Evolutionary conservation across 345 rosid species (phyloP).

Genomic region (Salix dunnii): DNA sequence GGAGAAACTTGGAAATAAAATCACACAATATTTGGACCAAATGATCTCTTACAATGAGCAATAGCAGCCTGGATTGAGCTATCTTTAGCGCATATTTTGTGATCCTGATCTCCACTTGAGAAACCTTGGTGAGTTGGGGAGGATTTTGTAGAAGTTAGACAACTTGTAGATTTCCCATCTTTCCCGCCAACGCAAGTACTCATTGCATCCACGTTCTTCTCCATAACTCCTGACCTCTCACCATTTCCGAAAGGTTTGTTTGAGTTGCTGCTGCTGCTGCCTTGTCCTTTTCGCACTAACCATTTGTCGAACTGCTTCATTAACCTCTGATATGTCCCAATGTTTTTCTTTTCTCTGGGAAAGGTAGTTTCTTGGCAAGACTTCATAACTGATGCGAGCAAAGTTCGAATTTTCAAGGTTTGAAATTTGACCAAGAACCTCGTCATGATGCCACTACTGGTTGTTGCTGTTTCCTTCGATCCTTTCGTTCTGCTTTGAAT

Average conservation of each 20-base stretch:
- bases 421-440: slow-evolving; percentile 32
- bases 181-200: neutral
- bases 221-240: slow-evolving; percentile 3
- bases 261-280: neutral
- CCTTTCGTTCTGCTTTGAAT: neutral
- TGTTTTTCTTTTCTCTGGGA: neutral
- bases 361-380: slow-evolving; percentile 4
- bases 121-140: slow-evolving; percentile 26
- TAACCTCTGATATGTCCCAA: neutral
- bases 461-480: neutral
- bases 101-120: neutral
- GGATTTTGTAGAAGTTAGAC: slow-evolving; percentile 16
- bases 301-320: neutral
- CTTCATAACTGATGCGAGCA: slow-evolving; percentile 31
- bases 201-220: slow-evolving; percentile 12
- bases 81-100: slow-evolving; percentile 4
- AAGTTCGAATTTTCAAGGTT: slow-evolving; percentile 17
- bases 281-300: neutral
- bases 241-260: neutral
- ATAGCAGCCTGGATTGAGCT: slow-evolving; percentile 41
- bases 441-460: slow-evolving; percentile 17
- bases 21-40: neutral
- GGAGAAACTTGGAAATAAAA: too few species aligned
- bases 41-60: slow-evolving; percentile 43
- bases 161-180: neutral